phyloP scores from a whole-genome alignment of 495 filamentous ascomycete species.

The Extremus antarcticus region DNA sequence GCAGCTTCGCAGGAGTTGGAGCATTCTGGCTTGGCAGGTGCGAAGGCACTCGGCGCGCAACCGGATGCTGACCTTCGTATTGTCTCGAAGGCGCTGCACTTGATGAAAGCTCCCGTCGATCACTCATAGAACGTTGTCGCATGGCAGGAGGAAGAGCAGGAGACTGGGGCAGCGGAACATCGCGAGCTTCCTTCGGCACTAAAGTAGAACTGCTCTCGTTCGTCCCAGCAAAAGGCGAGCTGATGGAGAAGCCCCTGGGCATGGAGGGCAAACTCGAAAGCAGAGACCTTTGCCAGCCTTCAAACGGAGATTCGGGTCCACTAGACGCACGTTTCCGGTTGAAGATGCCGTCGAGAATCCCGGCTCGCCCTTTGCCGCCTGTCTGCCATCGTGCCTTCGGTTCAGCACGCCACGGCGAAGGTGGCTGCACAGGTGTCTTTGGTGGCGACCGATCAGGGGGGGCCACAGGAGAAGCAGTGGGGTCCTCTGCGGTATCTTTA shows the following conservation, averaged over 20 bases:
- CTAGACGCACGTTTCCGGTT: constrained; percentile 19
- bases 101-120: neutral
- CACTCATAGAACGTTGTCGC: constrained; percentile 10
- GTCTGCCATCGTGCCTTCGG: neutral
- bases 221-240: neutral
- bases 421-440: constrained; percentile 22
- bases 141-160: constrained; percentile 24
- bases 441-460: constrained; percentile 11
- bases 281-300: constrained; percentile 24
- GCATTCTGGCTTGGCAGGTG: neutral
- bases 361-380: neutral
- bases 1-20: constrained; percentile 7
- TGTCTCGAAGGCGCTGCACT: constrained; percentile 14
- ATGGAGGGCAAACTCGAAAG: constrained; percentile 41
- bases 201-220: neutral
- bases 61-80: neutral
- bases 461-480: neutral
- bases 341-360: constrained; percentile 34
- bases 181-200: neutral
- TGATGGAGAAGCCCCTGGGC: constrained; percentile 28
- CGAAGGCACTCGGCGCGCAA: neutral
- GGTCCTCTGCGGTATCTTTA: neutral
- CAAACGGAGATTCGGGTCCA: constrained; percentile 3
- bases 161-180: neutral
- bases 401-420: constrained; percentile 37